phyloP scores from a whole-genome alignment of 192 early-diverging fungal species.

The Radiomyces spectabilis region DNA sequence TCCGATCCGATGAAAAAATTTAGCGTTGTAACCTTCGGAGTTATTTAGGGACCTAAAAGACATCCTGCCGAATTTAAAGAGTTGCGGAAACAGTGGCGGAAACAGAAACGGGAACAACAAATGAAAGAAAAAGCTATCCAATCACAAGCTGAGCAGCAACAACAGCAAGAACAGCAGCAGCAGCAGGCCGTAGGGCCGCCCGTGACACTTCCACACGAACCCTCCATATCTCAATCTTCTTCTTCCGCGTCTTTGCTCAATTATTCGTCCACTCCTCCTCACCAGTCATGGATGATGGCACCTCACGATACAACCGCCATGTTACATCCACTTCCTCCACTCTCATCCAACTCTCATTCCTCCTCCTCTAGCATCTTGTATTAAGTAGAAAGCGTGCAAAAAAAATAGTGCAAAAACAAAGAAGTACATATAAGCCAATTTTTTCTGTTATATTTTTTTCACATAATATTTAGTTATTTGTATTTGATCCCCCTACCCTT shows the following conservation, averaged over 20 bases:
- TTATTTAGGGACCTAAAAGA: constrained; percentile 13
- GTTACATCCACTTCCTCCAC: neutral
- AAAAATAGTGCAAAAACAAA: no score
- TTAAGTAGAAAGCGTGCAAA: no score
- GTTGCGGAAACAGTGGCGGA: constrained; percentile 44
- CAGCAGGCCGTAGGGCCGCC: no score
- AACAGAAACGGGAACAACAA: constrained; percentile 39
- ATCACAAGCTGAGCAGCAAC: neutral
- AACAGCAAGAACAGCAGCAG: neutral
- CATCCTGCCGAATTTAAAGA: constrained; percentile 45
- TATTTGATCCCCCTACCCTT: no score
- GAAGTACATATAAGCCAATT: no score
- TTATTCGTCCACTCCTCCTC: neutral
- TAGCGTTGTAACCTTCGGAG: neutral
- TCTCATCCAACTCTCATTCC: neutral
- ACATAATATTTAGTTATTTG: no score
- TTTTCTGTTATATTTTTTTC: no score
- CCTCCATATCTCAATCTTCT: no score
- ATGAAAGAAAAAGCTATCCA: neutral
- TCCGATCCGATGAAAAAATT: no score
- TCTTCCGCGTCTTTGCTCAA: neutral
- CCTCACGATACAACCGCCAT: neutral
- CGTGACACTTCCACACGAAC: no score
- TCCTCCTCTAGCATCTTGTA: no score
- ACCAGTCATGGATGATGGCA: no score